Base-by-base conservation (phyloP, 768 basidiomycete species). In the Mycena rosella region DNA sequence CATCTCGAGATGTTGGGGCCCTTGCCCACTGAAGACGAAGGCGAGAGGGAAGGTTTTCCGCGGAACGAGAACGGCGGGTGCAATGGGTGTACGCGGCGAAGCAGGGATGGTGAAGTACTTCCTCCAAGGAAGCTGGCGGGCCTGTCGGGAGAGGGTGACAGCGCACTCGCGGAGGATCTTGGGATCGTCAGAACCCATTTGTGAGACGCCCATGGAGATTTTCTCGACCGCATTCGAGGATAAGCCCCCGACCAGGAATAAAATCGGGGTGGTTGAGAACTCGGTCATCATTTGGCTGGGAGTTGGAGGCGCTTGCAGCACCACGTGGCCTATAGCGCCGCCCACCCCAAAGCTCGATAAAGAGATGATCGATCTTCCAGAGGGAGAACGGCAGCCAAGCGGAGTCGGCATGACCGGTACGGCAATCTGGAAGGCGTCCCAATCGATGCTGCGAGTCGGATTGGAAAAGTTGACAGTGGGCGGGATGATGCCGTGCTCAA, bases 21-120 rank as follows among this genome's bases (percentile, higher is more conserved):
- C 79, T 57, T 81, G 80, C 20, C 80, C 80, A 38, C 73, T 73
- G 68, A 82, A 79, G 22, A 78, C 75, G 56, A 75, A 81, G 5
- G 77, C 77, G 38, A 80, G 53, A 2, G 76, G 74, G 22, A 70
- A 63, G 8, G 67, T 29, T 11, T 56, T 63, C 9, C 66, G 61
- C 11, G 74, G 40, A 6, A 48, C 47, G 10, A 2, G 71, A 68
- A 5, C 69, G 63, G 27, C 76, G 63, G 4, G 45, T 57, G 29
- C 15, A 14, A 53, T 32, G 13, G 15, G 51, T 4, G 10, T 18
- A 52, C 51, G 76, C 4, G 48, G 49, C 9, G 57, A 52, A 9
- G 29, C 15, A 7, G 48, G 56, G 3, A 58, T 1, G 42, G 29
- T 56, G 30, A 74, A 69, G 42, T 36, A 65, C 5, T 63, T 64